Base-by-base conservation (phyloP, 495 filamentous ascomycete species). In the Penicillium cataractarum region DNA sequence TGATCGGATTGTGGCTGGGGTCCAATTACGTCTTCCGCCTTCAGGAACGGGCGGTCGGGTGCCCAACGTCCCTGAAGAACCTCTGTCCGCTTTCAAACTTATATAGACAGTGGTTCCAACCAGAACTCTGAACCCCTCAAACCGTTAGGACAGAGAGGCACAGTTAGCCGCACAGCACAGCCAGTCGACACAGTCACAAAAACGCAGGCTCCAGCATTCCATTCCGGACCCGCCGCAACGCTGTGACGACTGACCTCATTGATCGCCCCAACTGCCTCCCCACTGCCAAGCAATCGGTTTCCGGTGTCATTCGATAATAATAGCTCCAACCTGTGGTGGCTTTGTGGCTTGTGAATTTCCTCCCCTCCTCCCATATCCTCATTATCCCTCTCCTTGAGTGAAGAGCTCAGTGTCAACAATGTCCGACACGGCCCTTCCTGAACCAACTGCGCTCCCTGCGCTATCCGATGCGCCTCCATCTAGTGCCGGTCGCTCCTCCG, bases 391-490 rank as follows among this genome's bases (percentile, higher is more conserved):
- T 19, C 26, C 35, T 40, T 58, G 31, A 26, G 21, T 19, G 40
- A 35, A 19, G 46, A 29, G 35, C 9, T 39, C 27, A 24, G 26
- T 29, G 35, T 32, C 32, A 13, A 64, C 39, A 26, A 78, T 80
- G 72, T 77, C 78, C 56, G 76, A 81, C 56, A 63, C 65, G 50
- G 70, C 70, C 9, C 60, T 76, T 5, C 66, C 68, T 49, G 70
- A 76, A 62, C 62, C 73, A 26, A 64, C 64, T 19, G 70, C 65
- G 44, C 71, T 71, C 27, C 68, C 72, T 27, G 66, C 68, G 13
- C 69, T 71, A n/a, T 75, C 74, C 10, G 75, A 76, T 72, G 74
- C 71, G 71, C 74, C 72, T 55, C 73, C 73, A 39, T 65, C 65
- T 49, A 79, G 77, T 61, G 73, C 73, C 67, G 72, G 68, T 60